Evolutionary conservation across 306 rosid species (phyloP), one percentile per base, ranked within the genome.

Genomic region (Vigna mungo): DNA sequence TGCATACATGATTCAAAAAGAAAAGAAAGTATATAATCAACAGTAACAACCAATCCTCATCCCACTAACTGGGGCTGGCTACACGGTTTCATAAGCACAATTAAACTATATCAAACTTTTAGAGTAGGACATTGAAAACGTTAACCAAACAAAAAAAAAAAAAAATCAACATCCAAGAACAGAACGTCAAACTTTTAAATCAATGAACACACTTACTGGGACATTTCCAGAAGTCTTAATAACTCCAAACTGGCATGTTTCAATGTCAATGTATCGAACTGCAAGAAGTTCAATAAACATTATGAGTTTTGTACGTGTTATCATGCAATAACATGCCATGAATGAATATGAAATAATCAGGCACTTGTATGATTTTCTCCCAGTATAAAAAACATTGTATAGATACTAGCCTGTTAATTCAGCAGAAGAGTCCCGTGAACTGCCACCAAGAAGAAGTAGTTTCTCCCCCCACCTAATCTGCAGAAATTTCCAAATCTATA

Each of bases 391-490:
- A 83, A 14, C 78, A 62, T 23, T 20, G 65, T 12, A 63, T 53
- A 86, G 56, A 82, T 69, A 86, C 87, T 68, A 75, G 90, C 99
- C 99, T 84, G 84, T 81, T 53, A 88, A 78, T 63, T 83, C 76
- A 83, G 87, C 89, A 51, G 91, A 83, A 47, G 84, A 80, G 75
- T 81, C 82, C 89, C 85, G 92, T 44, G 92, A 88, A 76, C 68
- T 88, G 48, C 97, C 98, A 71, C 98, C 98, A 58, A 95, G 84
- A 73, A 95, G 85, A 49, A 95, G 87, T 46, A 95, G 90, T 82
- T 88, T 91, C 81, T 90, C 81, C 51, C 87, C 96, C 99, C 99
- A 92, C 78, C 83, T 87, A 75, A 92, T 80, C 99, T 96, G 92
- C 72, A 85, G 75, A 83, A 83, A 47, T 37, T 61, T 74, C 30